Conservation (phyloP, 2,329 filamentous ascomycete species). For the Chaetomium sp. region DNA sequence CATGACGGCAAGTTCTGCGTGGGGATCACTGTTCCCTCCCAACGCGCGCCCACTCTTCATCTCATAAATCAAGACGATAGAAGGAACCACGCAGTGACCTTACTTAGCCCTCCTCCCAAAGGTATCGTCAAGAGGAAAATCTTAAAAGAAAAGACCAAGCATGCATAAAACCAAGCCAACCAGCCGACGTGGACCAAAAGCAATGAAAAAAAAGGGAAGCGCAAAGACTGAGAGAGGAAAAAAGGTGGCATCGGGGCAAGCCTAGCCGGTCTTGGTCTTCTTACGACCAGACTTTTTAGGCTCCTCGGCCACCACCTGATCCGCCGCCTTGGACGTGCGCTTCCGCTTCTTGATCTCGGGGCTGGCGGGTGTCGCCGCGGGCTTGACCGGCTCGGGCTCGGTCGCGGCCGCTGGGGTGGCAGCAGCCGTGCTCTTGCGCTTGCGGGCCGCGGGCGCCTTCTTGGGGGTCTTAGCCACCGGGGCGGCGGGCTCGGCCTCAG, state of each 20-base stretch:
- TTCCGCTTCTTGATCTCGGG: slow-evolving; percentile 57
- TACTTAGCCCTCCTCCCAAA: not conserved
- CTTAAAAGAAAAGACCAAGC: slow-evolving; percentile 25
- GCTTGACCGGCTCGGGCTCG: slow-evolving; percentile 36
- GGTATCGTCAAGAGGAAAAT: slow-evolving; percentile 17
- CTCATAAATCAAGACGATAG: not conserved
- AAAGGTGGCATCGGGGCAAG: slow-evolving; percentile 16
- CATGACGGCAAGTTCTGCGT: too few species aligned
- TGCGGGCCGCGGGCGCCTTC: slow-evolving; percentile 46
- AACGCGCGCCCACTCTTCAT: not conserved
- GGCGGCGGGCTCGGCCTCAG: slow-evolving; percentile 33
- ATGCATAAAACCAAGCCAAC: slow-evolving; percentile 24
- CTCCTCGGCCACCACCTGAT: slow-evolving; percentile 45
- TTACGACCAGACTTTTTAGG: slow-evolving; percentile 55
- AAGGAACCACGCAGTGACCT: too few species aligned
- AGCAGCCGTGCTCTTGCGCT: slow-evolving; percentile 44
- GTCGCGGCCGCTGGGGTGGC: slow-evolving; percentile 39
- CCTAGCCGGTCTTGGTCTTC: slow-evolving; percentile 44
- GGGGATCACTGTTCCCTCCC: too few species aligned
- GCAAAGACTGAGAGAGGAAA: slow-evolving; percentile 20
- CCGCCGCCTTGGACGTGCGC: slow-evolving; percentile 49
- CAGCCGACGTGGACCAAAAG: not conserved
- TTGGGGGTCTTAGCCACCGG: slow-evolving; percentile 52
- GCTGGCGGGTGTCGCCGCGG: slow-evolving; percentile 41
- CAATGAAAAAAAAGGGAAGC: not conserved